Percentiles rank a stretch among this genome's conserved stretches.
phyloP scores from a whole-genome alignment of 495 filamentous ascomycete genomes.

The Daldinia loculata region DNA sequence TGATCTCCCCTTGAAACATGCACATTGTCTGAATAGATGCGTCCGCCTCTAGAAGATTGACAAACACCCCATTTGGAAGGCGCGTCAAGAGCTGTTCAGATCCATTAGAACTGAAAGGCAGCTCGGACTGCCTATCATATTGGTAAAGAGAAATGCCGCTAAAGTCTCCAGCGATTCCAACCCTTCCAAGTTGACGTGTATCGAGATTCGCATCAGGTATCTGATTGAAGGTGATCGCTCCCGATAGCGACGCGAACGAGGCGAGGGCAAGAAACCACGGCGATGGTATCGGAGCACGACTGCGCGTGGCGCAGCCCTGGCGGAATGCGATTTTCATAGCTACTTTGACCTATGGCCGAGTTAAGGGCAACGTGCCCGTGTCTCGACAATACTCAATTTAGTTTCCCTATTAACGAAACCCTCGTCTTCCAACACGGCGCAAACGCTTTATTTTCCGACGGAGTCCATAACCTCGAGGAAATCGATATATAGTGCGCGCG shows the following conservation, averaged over 20 bases:
- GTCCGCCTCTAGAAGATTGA: conserved; percentile 76
- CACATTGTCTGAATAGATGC: conserved; percentile 88
- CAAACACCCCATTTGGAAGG: conserved; percentile 86
- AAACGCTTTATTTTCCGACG: conserved; percentile 24
- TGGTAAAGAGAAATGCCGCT: conserved; percentile 88
- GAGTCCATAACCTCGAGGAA: conserved; percentile 40
- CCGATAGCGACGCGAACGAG: conserved; percentile 56
- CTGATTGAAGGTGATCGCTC: conserved; percentile 74
- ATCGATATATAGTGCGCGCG: neutral
- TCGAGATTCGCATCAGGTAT: conserved; percentile 82
- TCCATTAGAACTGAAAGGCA: conserved; percentile 72
- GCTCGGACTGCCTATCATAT: conserved; percentile 80
- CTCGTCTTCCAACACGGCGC: conserved; percentile 26
- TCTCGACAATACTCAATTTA: conserved; percentile 30
- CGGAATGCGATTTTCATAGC: conserved; percentile 53
- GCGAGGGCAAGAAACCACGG: conserved; percentile 51
- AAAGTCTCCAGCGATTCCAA: conserved; percentile 91
- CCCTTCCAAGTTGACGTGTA: conserved; percentile 78
- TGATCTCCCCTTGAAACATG: conserved; percentile 79
- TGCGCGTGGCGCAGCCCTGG: conserved; percentile 49
- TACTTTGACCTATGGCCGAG: conserved; percentile 25
- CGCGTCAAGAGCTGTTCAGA: conserved; percentile 81
- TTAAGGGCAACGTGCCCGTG: conserved; percentile 32
- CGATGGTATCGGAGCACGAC: conserved; percentile 32
- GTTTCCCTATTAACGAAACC: conserved; percentile 29